Evolutionary conservation across 371 early-diverging fungal genomes (phyloP), one percentile per base, ranked within the genome.

Genomic region (Coemansia sp.): DNA sequence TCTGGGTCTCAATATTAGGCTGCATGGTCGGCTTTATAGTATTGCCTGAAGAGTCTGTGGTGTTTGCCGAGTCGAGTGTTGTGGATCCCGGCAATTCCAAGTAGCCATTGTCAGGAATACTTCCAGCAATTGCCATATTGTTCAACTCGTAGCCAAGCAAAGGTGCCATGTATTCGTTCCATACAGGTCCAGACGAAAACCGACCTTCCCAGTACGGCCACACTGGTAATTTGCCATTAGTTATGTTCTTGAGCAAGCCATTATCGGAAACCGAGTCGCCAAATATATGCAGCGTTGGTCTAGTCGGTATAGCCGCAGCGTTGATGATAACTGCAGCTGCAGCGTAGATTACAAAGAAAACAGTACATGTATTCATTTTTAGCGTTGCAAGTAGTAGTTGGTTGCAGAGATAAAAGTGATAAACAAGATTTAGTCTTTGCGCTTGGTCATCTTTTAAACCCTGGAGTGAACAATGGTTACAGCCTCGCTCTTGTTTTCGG

Each of bases 141-240:
- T 65, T 59, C 3, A 69, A 50, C 48, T 63, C 53, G 25, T 57
- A 64, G n/a, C 47, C 40, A 8, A 74, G 59, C 12, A 62, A 50
- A 5, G 40, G 52, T 0, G 80, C 58, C n/a, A 78, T 40, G 53
- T 83, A 82, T 55, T 83, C 83, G 48, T 70, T 65, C 82, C 82
- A 82, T 7, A 81, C 69, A 0, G 84, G 84, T 0, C 84, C 84
- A 12, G 80, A 78, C 20, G 80, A 72, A 48, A 72, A 83, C 2
- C 82, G 64, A 9, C 82, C 82, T 33, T 77, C 42, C 69, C 62
- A 82, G 72, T 82, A 82, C 2, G 69, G 68, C 9, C 78, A 12
- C n/a, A 48, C 39, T 0, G 67, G 67, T 2, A 67, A 8, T 1
- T 59, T 51, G 8, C 67, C 63, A 16, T 47, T 69, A 5, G 80